Evolutionary conservation across 768 basidiomycete species (phyloP), one percentile per base, ranked within the genome.

Genomic region (Russula earlei): DNA sequence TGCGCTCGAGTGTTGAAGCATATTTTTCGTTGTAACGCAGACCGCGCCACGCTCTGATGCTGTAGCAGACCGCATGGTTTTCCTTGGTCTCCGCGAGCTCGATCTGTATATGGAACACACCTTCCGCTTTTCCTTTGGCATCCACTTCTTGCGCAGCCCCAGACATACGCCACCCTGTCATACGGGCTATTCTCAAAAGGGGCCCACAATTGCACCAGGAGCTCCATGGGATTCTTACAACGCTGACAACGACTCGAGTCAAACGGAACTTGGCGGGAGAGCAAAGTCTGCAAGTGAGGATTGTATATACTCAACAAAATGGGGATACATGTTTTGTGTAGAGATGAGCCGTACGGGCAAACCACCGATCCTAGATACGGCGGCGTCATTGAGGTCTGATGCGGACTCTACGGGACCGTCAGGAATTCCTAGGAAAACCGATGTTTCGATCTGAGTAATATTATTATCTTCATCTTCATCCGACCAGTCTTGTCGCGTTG

Each of bases 341-440:
- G 69, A 72, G 74, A 74, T 70, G 72, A 70, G 71, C 79, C 88
- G 81, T 84, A 92, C 90, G 77, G 91, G 91, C 72, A 77, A 78
- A 67, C 91, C 91, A 67, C 91, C 91, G 59, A 93, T 85, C 70
- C 91, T 86, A 69, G 91, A 93, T 62, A 92, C 87, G 55, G 86
- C 83, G 41, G 81, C 85, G 71, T 93, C 90, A 62, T 67, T 68
- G 63, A 86, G 67, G 67, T 91, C 88, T 40, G 72, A 62, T 50
- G 74, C 65, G 55, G 72, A 71, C 55, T 81, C 76, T 55, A 92
- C 72, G 45, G 69, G 63, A 52, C 89, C 91, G 65, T 92, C 90
- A 20, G 91, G 87, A 27, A 93, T 70, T 63, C 91, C 91, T 51
- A 92, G 73, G 48, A 88, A 71, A 49, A 92, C 85, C 41, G 81